These are phyloP conservation scores for Talaromyces sp. DNA, from an alignment of 2,329 filamentous ascomycete species.

Conservation along the genomic window DNA sequence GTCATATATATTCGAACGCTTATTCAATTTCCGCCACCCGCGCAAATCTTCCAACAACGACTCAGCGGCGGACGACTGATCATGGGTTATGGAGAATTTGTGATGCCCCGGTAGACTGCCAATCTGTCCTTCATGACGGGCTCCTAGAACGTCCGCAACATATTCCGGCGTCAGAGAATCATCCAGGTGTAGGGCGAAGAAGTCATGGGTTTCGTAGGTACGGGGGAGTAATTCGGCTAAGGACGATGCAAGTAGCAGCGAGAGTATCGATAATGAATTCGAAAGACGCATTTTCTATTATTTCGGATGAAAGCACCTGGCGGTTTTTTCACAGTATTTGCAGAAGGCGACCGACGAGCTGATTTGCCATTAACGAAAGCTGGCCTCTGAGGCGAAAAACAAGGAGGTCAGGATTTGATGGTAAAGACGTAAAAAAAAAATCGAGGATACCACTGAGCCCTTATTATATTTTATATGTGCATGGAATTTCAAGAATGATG, in stretches of 20 bases:
- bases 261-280: slow-evolving; percentile 25
- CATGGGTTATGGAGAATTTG: slow-evolving; percentile 69
- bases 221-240: slow-evolving; percentile 54
- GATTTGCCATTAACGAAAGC: slow-evolving; percentile 9
- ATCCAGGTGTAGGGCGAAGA: slow-evolving; percentile 86
- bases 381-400: neutral
- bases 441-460: no score
- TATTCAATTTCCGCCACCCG: slow-evolving; percentile 61
- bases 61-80: slow-evolving; percentile 54
- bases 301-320: slow-evolving; percentile 7
- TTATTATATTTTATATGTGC: neutral
- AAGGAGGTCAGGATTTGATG: neutral
- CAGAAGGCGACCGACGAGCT: neutral
- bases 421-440: neutral
- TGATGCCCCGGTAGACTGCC: slow-evolving; percentile 77
- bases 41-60: slow-evolving; percentile 52
- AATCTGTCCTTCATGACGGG: slow-evolving; percentile 76
- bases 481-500: neutral
- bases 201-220: slow-evolving; percentile 78
- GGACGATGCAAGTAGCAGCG: slow-evolving; percentile 43
- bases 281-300: slow-evolving; percentile 24
- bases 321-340: slow-evolving; percentile 16
- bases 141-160: slow-evolving; percentile 68
- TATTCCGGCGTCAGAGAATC: slow-evolving; percentile 60
- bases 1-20: slow-evolving; percentile 24